These are phyloP conservation scores for Coemansia sp. DNA, from an alignment of 192 early-diverging fungal species.

Conservation along the genomic window DNA sequence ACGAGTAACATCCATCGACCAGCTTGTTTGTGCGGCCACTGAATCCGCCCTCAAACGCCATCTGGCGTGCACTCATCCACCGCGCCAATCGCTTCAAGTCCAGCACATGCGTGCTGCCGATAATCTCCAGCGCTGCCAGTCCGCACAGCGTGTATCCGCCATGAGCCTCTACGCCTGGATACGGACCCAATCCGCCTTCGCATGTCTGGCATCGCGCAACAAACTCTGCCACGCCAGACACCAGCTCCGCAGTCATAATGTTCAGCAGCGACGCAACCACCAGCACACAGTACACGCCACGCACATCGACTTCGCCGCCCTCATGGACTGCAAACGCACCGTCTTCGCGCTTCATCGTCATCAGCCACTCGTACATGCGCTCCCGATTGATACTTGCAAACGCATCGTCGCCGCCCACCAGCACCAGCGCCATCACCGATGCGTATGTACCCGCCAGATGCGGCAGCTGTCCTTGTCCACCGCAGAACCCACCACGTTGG, in stretches of 20 bases:
- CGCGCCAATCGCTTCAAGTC: slow-evolving; percentile 60
- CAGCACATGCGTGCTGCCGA: slow-evolving; percentile 65
- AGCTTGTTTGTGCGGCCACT: slow-evolving; percentile 96
- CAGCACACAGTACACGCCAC: slow-evolving; percentile 86
- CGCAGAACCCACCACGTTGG: slow-evolving; percentile 74
- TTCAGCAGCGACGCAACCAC: slow-evolving; percentile 76
- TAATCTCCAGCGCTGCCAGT: slow-evolving; percentile 79
- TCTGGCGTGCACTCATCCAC: slow-evolving; percentile 80
- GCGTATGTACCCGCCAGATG: slow-evolving; percentile 92
- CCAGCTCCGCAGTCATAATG: slow-evolving; percentile 79
- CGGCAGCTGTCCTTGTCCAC: slow-evolving; percentile 80
- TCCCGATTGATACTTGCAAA: slow-evolving; percentile 58
- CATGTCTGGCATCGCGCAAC: slow-evolving; percentile 81
- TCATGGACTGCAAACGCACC: slow-evolving; percentile 89
- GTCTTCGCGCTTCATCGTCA: slow-evolving; percentile 79
- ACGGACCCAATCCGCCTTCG: slow-evolving; percentile 88
- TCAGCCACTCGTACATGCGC: slow-evolving; percentile 70
- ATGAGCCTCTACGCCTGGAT: slow-evolving; percentile 87
- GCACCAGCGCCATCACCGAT: slow-evolving; percentile 75
- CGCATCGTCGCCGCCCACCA: slow-evolving; percentile 68
- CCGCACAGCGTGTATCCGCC: slow-evolving; percentile 96
- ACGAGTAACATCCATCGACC: slow-evolving; percentile 98
- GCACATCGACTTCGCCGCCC: slow-evolving; percentile 91
- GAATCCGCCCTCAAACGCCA: slow-evolving; percentile 92
- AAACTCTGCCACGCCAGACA: slow-evolving; percentile 63